Conservation (phyloP, 2,329 filamentous ascomycete genomes). For the Phyllosticta capitalensis region DNA sequence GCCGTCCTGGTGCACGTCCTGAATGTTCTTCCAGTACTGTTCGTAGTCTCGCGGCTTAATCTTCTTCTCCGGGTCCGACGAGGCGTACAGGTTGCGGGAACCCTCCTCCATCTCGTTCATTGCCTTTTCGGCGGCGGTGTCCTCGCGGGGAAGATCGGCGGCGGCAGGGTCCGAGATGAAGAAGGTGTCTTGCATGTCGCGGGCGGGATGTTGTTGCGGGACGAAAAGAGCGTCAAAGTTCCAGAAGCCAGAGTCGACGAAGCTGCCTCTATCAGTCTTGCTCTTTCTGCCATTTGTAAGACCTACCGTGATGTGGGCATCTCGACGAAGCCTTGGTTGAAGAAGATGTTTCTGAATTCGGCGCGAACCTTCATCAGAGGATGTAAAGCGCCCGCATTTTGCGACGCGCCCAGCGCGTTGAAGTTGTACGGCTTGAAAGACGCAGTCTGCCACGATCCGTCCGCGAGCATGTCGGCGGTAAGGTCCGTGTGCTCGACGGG, state of each 20-base stretch:
- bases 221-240: constrained; percentile 97
- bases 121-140: constrained; percentile 39
- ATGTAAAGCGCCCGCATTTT: constrained; percentile 40
- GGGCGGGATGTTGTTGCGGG: constrained; percentile 92
- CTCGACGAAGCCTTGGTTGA: constrained; percentile 97
- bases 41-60: constrained; percentile 57
- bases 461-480: constrained; percentile 83
- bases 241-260: constrained; percentile 96
- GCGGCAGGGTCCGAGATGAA: constrained; percentile 84
- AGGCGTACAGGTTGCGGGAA: constrained; percentile 41
- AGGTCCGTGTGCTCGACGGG: constrained; percentile 90
- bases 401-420: constrained; percentile 59
- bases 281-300: not conserved
- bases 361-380: constrained; percentile 83
- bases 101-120: constrained; percentile 41
- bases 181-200: constrained; percentile 96
- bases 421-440: constrained; percentile 81
- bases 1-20: constrained; percentile 77
- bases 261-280: constrained; percentile 34
- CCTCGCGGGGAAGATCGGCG: constrained; percentile 58
- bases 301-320: constrained; percentile 77
- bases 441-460: constrained; percentile 83
- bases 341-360: constrained; percentile 97
- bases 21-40: constrained; percentile 80
- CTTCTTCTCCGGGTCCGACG: constrained; percentile 45